These are phyloP conservation scores for Rutstroemia sp. DNA, from an alignment of 2,329 filamentous ascomycete species.

Conservation along the genomic window DNA sequence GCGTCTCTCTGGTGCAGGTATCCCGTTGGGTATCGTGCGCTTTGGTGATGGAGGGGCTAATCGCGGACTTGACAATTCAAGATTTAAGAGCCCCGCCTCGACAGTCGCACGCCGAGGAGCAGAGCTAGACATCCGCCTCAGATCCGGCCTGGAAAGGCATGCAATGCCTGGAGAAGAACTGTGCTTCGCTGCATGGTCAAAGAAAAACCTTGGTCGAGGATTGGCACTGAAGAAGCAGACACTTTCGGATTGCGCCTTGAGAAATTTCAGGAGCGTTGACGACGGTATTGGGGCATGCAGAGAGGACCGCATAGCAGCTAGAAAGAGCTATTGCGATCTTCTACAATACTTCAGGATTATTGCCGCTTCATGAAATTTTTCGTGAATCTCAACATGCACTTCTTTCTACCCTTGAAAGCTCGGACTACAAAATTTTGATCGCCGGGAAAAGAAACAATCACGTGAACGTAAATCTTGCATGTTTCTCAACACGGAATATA, in stretches of 20 bases:
- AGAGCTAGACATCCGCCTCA: slow-evolving; percentile 18
- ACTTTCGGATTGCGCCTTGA: slow-evolving; percentile 61
- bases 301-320: slow-evolving; percentile 28
- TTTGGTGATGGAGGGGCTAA: slow-evolving; percentile 6
- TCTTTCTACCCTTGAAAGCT: slow-evolving; percentile 10
- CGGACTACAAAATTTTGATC: slow-evolving; percentile 7
- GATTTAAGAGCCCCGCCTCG: slow-evolving; percentile 21
- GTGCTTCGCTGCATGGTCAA: slow-evolving; percentile 19
- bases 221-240: slow-evolving; percentile 43
- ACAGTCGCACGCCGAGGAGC: slow-evolving; percentile 14
- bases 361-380: slow-evolving; percentile 6
- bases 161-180: slow-evolving; percentile 4
- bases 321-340: slow-evolving; percentile 9
- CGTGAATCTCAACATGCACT: slow-evolving; percentile 6
- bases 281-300: slow-evolving; percentile 38
- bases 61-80: slow-evolving; percentile 23
- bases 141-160: slow-evolving; percentile 10
- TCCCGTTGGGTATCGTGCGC: slow-evolving; percentile 4
- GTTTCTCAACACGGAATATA: not conserved
- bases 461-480: not conserved
- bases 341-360: not conserved
- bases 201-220: slow-evolving; percentile 24
- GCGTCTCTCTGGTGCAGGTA: slow-evolving; percentile 7
- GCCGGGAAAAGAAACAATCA: not conserved
- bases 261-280: slow-evolving; percentile 57